Evolutionary conservation across 2,329 filamentous ascomycete species (phyloP).

Genomic region (Metarhizium anisopliae): DNA sequence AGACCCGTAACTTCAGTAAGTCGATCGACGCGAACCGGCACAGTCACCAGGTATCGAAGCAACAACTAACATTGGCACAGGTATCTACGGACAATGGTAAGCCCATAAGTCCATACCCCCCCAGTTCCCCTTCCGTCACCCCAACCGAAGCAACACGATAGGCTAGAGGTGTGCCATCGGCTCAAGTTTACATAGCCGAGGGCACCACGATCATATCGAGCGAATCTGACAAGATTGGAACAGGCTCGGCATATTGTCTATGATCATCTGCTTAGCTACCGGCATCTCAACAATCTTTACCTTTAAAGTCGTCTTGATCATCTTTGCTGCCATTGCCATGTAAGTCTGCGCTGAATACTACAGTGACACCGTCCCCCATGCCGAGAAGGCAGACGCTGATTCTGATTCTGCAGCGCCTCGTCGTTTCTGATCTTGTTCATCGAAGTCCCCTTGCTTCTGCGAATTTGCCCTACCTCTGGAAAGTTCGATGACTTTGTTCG

Average conservation of each 20-base stretch:
- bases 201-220: background rate
- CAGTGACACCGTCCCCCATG: background rate
- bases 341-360: slow-evolving; percentile 26
- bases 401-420: slow-evolving; percentile 42
- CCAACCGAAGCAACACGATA: background rate
- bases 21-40: slow-evolving; percentile 11
- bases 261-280: slow-evolving; percentile 61
- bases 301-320: slow-evolving; percentile 36
- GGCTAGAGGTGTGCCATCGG: background rate
- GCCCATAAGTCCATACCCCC: slow-evolving; percentile 15
- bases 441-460: slow-evolving; percentile 87
- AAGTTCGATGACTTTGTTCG: slow-evolving; percentile 86
- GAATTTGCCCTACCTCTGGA: slow-evolving; percentile 91
- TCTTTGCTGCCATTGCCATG: slow-evolving; percentile 45
- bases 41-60: background rate
- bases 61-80: slow-evolving; percentile 26
- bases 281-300: slow-evolving; percentile 61
- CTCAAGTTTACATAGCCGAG: background rate
- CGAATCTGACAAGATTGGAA: slow-evolving; percentile 2
- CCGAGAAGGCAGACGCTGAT: background rate
- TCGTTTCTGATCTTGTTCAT: slow-evolving; percentile 72
- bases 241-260: slow-evolving; percentile 62
- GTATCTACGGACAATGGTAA: slow-evolving; percentile 72
- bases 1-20: slow-evolving; percentile 67
- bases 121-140: background rate